phyloP scores from a whole-genome alignment of 2,329 filamentous ascomycete genomes.

The Colletotrichum costaricense region DNA sequence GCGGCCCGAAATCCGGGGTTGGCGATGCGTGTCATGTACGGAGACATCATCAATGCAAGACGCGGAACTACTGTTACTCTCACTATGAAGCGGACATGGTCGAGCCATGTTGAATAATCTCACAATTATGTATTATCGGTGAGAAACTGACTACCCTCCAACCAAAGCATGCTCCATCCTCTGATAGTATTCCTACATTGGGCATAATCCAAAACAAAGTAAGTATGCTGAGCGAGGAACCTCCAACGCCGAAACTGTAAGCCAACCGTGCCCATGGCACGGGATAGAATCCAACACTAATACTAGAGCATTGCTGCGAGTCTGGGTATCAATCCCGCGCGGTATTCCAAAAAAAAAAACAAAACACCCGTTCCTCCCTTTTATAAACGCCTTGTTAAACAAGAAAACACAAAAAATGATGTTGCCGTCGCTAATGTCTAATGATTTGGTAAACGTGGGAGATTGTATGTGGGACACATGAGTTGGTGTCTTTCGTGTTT shows the following conservation, averaged over 20 bases:
- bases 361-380: not conserved
- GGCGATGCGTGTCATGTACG: not conserved
- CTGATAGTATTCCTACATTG: conserved; percentile 7
- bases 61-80: not conserved
- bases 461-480: not conserved
- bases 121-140: conserved; percentile 29
- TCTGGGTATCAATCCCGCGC: conserved; percentile 35
- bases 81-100: not conserved
- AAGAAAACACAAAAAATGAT: not conserved
- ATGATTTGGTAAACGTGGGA: not conserved
- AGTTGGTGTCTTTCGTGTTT: not conserved
- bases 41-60: not conserved
- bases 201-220: not conserved
- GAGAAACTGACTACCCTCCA: conserved; percentile 2
- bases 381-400: conserved; percentile 18
- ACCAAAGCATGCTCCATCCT: not conserved
- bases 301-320: conserved; percentile 19
- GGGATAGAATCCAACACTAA: conserved; percentile 1
- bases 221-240: not conserved
- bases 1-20: conserved; percentile 1
- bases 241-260: conserved; percentile 12
- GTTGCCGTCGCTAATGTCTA: conserved; percentile 29
- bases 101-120: not conserved
- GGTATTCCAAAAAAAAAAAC: not conserved
- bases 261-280: not conserved